Evolutionary conservation across 108 stramenopile genomes (phyloP), one percentile per base, ranked within the genome.

Genomic region (Pseudonitzschia multiseries): DNA sequence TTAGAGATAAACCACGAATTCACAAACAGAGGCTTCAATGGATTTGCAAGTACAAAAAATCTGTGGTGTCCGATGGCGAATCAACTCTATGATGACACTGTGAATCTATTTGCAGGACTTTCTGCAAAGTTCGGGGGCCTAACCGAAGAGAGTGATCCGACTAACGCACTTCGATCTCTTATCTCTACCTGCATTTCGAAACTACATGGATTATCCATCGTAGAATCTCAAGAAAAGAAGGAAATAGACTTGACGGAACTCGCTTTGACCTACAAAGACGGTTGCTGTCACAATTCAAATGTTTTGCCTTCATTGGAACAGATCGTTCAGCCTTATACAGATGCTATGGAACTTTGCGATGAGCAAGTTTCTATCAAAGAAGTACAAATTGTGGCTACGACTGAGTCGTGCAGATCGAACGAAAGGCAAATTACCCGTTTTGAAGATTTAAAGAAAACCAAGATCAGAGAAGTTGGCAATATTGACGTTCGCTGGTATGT

Each of bases 401-500:
- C 12, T 8, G 36, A 42, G 36, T 22, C 5, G 31, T 18, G 26
- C 1, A 40, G 32, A 36, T 50, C 57, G 8, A 29, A 32, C 8
- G 36, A 43, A 27, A 54, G 27, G 17, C 32, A 40, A 9, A 18
- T 51, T 28, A 40, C 57, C 0, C 46, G 42, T 17, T 60, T 78
- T 8, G 18, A 28, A 18, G 44, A 51, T 33, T 43, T 79, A 18
- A 53, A 52, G 2, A 21, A 63, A 26, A 43, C 62, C 2, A 53
- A 28, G 12, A 54, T 27, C 32, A 10, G 13, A 2, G 57, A 50
- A 4, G 31, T 52, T 17, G 42, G 24, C n/a, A 61, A 17, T n/a
- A 43, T 79, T 20, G 68, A 79, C 36, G 53, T 64, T 51, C 54
- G 29, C 36, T 79, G 79, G 79, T 79, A 79, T 44, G 62, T 75